Percentiles rank a stretch among this genome's conserved stretches.
Evolutionary conservation across 2,329 filamentous ascomycete species (phyloP).

Genomic region (Fusarium sp.): DNA sequence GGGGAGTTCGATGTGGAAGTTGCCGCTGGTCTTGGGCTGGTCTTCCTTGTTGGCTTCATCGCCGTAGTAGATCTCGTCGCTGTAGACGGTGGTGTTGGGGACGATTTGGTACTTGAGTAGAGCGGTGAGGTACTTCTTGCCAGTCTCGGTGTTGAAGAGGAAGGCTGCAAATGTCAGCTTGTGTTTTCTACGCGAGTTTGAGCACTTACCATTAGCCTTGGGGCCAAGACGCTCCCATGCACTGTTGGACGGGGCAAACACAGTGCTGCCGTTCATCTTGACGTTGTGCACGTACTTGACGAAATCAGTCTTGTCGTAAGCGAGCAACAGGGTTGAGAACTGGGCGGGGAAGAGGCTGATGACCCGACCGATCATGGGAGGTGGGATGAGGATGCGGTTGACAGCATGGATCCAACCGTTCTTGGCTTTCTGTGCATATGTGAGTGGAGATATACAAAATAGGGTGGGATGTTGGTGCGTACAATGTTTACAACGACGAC

Average conservation of each 20-base stretch:
- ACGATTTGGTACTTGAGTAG: conserved; percentile 84
- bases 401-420: conserved; percentile 87
- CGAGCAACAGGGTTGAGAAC: conserved; percentile 84
- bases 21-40: conserved; percentile 26
- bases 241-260: conserved; percentile 84
- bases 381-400: conserved; percentile 80
- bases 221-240: conserved; percentile 83
- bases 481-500: conserved; percentile 78
- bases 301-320: conserved; percentile 79
- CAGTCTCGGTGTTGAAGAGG: conserved; percentile 80
- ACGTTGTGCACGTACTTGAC: conserved; percentile 67
- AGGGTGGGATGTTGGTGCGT: conserved; percentile 44
- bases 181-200: not conserved
- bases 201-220: conserved; percentile 67
- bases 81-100: conserved; percentile 80
- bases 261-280: conserved; percentile 70
- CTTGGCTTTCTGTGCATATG: conserved; percentile 65
- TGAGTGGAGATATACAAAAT: not conserved
- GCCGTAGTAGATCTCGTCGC: conserved; percentile 78
- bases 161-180: conserved; percentile 60
- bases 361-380: conserved; percentile 66
- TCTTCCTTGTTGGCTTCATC: conserved; percentile 36
- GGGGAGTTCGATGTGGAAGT: conserved; percentile 74
- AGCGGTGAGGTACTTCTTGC: conserved; percentile 79
- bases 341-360: conserved; percentile 75